These are phyloP conservation scores for Coniochaeta hoffmannii DNA, from an alignment of 2,329 filamentous ascomycete genomes.

Conservation along the genomic window DNA sequence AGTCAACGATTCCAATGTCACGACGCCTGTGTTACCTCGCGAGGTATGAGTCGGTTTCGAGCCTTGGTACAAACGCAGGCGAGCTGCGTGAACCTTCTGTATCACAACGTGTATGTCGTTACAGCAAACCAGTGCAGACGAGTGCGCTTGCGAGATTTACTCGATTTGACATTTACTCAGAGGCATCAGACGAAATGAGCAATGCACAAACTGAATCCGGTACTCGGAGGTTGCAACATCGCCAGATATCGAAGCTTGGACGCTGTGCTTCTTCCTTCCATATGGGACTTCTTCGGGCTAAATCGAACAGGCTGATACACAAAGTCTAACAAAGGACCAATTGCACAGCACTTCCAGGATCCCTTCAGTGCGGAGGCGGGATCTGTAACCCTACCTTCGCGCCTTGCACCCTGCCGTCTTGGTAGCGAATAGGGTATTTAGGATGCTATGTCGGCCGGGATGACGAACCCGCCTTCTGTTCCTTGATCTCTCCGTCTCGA, in stretches of 20 bases:
- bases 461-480: constrained; percentile 7
- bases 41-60: neutral
- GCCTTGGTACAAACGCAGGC: neutral
- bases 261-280: neutral
- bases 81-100: neutral
- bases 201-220: neutral
- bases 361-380: neutral
- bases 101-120: neutral
- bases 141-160: neutral
- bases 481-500: neutral
- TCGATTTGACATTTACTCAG: neutral
- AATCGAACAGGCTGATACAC: constrained; percentile 14
- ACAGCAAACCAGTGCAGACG: neutral
- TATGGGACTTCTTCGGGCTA: constrained; percentile 12
- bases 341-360: neutral
- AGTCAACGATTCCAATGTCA: too few species aligned
- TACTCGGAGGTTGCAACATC: neutral
- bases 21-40: neutral
- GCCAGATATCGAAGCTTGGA: neutral
- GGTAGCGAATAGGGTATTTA: constrained; percentile 20
- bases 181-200: neutral
- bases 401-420: neutral
- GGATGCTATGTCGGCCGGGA: constrained; percentile 1
- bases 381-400: neutral
- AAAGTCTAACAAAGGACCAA: neutral